Evolutionary conservation across 1,284 basidiomycete genomes (phyloP).

Genomic region (Moesziomyces sp.): DNA sequence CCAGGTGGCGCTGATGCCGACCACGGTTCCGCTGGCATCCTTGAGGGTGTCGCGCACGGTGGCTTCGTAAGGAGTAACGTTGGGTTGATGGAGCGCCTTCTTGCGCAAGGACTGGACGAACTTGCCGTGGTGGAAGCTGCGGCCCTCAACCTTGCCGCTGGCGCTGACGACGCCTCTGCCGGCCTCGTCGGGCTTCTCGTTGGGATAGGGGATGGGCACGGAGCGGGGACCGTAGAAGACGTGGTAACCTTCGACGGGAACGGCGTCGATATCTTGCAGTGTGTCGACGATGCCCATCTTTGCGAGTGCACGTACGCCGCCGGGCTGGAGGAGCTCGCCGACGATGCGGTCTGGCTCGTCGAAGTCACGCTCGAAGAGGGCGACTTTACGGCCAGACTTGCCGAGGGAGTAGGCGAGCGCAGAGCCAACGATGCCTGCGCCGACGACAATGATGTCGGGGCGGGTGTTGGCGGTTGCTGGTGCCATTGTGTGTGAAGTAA

Average conservation of each 20-base stretch:
- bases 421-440: conserved; percentile 65
- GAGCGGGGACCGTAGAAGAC: conserved; percentile 76
- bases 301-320: conserved; percentile 82
- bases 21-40: conserved; percentile 37
- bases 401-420: conserved; percentile 62
- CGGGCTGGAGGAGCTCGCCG: conserved; percentile 95
- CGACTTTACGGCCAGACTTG: conserved; percentile 70
- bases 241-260: conserved; percentile 87
- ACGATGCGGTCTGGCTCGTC: conserved; percentile 95
- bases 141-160: conserved; percentile 71
- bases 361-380: conserved; percentile 75
- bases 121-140: conserved; percentile 93
- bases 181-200: conserved; percentile 64
- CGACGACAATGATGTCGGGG: conserved; percentile 62
- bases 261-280: conserved; percentile 86
- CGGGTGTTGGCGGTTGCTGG: conserved; percentile 1
- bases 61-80: conserved; percentile 57
- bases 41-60: conserved; percentile 59
- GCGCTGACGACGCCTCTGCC: conserved; percentile 37
- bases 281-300: conserved; percentile 79
- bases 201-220: conserved; percentile 89
- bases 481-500: conserved; percentile 5
- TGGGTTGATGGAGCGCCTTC: conserved; percentile 72
- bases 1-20: conserved; percentile 51
- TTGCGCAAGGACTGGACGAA: conserved; percentile 84